Percentiles rank a stretch among this genome's conserved stretches.
Conservation (phyloP, 2,329 filamentous ascomycete species). For the Verticillium longisporum region DNA sequence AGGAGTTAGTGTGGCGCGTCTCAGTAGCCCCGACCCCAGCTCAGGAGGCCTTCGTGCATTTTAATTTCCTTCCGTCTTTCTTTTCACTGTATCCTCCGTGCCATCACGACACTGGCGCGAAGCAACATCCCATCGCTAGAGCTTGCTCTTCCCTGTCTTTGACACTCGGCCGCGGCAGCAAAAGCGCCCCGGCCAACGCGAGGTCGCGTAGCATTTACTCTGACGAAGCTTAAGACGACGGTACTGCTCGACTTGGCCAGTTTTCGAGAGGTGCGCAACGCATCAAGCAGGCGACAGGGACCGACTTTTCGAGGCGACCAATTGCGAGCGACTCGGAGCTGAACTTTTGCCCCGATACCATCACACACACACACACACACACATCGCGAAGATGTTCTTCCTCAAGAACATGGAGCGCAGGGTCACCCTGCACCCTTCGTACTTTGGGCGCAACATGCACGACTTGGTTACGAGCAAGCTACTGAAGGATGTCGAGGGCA, state of each 20-base stretch:
- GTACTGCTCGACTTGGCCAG: not conserved
- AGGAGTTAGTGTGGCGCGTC: constrained; percentile 4
- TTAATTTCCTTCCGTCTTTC: not conserved
- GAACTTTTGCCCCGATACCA: not conserved
- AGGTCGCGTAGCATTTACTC: not conserved
- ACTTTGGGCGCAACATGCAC: constrained; percentile 90
- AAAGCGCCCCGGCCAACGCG: not conserved
- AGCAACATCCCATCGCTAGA: not conserved
- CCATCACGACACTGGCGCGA: not conserved
- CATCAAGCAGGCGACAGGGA: not conserved
- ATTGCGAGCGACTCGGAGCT: not conserved
- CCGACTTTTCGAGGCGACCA: not conserved
- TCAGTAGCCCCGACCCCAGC: not conserved
- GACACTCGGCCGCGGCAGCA: not conserved
- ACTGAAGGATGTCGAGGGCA: constrained; percentile 88
- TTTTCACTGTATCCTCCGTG: not conserved
- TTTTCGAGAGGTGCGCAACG: not conserved
- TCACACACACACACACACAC: not conserved
- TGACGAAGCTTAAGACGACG: not conserved
- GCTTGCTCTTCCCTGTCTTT: not conserved
- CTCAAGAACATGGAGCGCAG: constrained; percentile 93
- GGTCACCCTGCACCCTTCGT: constrained; percentile 92
- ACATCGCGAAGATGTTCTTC: constrained; percentile 73
- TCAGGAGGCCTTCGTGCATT: not conserved
- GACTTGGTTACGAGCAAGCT: constrained; percentile 86